These are phyloP conservation scores for Suillus bovinus DNA, from an alignment of 768 basidiomycete genomes.

Conservation along the genomic window DNA sequence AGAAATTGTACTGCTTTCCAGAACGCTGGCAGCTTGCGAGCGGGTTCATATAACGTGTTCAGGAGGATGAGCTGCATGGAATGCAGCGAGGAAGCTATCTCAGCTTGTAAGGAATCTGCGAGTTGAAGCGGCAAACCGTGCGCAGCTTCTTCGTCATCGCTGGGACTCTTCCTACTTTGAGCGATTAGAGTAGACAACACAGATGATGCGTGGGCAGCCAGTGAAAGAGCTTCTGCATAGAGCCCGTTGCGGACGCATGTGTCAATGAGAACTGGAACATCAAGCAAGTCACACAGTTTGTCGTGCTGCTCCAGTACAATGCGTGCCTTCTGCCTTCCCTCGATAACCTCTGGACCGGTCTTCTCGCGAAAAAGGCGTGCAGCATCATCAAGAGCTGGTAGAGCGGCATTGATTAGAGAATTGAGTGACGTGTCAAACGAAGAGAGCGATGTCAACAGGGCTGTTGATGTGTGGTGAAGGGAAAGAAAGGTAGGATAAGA, in stretches of 20 bases:
- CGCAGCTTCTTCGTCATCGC: not conserved
- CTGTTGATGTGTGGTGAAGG: constrained; percentile 78
- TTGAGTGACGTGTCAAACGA: constrained; percentile 76
- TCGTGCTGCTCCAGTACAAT: constrained; percentile 94
- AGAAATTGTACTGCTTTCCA: constrained; percentile 91
- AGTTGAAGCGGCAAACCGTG: constrained; percentile 23
- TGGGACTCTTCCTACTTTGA: constrained; percentile 35
- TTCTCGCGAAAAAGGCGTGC: constrained; percentile 70
- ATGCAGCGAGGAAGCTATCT: constrained; percentile 64
- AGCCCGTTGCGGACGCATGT: constrained; percentile 92
- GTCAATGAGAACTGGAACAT: constrained; percentile 88
- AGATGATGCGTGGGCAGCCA: constrained; percentile 68
- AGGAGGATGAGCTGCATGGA: constrained; percentile 79
- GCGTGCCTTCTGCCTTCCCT: constrained; percentile 71
- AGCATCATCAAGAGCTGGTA: constrained; percentile 77
- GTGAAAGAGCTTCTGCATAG: constrained; percentile 88
- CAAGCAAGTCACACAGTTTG: constrained; percentile 88
- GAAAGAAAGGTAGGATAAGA: constrained; percentile 92
- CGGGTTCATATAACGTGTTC: constrained; percentile 75
- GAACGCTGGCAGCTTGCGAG: constrained; percentile 80
- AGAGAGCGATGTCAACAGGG: constrained; percentile 69
- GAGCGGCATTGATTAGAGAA: constrained; percentile 58
- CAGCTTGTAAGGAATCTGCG: constrained; percentile 55
- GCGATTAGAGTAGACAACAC: constrained; percentile 43
- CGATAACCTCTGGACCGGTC: constrained; percentile 68